Evolutionary conservation across 257 asterid genomes (phyloP), one percentile per base, ranked within the genome.

Genomic region (Solanum chiquidenum): DNA sequence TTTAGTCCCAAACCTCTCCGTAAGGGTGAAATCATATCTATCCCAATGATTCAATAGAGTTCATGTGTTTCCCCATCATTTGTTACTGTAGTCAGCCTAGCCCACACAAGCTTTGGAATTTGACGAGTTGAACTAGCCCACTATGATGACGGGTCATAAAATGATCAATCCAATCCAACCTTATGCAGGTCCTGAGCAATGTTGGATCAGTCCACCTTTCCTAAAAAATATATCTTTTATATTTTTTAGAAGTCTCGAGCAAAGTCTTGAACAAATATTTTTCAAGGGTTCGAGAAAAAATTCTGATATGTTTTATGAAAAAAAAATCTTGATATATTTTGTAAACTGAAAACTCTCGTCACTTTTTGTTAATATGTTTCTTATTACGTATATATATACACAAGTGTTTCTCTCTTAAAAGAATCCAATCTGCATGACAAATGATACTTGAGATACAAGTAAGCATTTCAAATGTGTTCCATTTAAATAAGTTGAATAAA

Each of bases 251-350:
- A 58, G 68, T 58, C 1, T 58, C 2, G 0, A 21, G 12, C 5
- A 7, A 21, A 58, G 11, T 21, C n/a, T 58, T 21, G 68, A 21
- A 21, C 12, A 58, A 58, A 3, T 21, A 21, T 58, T 8, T 58
- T 20, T 58, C 0, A 58, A 8, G 0, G 5, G 12, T 21, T 21
- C 1, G 27, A 21, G 27, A 0, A 21, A 58, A 58, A 58, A 0
- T 58, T 58, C 27, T 58, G 2, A 58, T 58, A 58, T 8, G 66
- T 20, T 58, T 21, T 21, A 58, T 21, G 66, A 20, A 58, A 58
- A 58, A 18, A 58, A 58, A 7, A 18, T 7, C 31, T 11, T 62
- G 33, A 62, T 62, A 62, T 62, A n/a, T 62, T n/a, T 62, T 62
- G 16, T 60, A 9, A 62, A 62, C 13, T 62, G 69, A 62, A 23